A percentile compares a stretch with the other conserved stretches of the same genome.
Evolutionary conservation across 371 early-diverging fungal species (phyloP).

Genomic region (Funneliformis caledonium): DNA sequence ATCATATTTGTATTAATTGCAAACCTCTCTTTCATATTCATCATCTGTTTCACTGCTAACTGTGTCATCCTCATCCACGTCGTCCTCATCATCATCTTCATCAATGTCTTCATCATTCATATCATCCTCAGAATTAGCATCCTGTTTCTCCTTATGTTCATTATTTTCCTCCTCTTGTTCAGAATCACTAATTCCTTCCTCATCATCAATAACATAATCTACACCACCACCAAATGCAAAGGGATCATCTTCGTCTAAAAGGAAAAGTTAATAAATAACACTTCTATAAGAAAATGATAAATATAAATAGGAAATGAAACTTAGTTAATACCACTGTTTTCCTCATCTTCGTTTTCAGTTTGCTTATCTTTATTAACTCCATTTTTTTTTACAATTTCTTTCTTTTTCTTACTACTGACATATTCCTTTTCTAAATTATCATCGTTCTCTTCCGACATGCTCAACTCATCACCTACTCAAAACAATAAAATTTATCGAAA

Average conservation of each 20-base stretch:
- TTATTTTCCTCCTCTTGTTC: constrained; percentile 51
- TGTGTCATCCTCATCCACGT: constrained; percentile 43
- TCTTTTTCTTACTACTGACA: constrained; percentile 51
- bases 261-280: background rate
- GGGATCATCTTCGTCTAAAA: constrained; percentile 38
- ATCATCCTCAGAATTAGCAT: constrained; percentile 43
- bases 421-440: constrained; percentile 47
- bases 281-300: background rate
- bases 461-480: constrained; percentile 50
- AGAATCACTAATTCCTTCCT: constrained; percentile 44
- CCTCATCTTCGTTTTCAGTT: background rate
- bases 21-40: constrained; percentile 54
- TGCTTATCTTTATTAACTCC: background rate
- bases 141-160: constrained; percentile 51
- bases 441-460: constrained; percentile 49
- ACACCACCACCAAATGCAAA: constrained; percentile 69
- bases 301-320: background rate
- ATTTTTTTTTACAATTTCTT: constrained; percentile 50
- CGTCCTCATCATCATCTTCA: constrained; percentile 50
- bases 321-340: background rate
- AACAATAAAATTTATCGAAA: background rate
- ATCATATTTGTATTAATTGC: background rate
- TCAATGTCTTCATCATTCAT: constrained; percentile 52
- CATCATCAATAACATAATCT: constrained; percentile 53
- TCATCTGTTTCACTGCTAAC: constrained; percentile 50